A percentile compares a stretch with the other conserved stretches of the same genome.
phyloP scores from a whole-genome alignment of 805 yeast genomes.

The Isabelozyma heimii region DNA sequence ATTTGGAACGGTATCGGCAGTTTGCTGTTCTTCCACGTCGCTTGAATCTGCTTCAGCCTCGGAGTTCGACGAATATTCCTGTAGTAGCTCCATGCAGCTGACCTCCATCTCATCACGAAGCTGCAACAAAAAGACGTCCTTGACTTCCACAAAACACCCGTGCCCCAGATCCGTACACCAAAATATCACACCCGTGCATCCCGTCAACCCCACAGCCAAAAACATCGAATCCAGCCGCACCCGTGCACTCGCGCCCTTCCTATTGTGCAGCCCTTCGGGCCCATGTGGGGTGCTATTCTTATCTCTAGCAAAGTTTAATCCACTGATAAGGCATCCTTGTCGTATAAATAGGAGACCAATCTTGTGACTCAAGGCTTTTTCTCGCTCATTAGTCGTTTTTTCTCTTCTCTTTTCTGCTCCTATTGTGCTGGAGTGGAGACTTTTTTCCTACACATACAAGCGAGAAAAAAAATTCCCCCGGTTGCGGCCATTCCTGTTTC shows the following conservation, averaged over 20 bases:
- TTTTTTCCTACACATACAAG: not conserved
- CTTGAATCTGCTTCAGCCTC: constrained; percentile 3
- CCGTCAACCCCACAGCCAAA: too few species aligned
- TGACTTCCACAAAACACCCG: not conserved
- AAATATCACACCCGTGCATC: not conserved
- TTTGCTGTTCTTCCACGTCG: not conserved
- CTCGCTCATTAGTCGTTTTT: too few species aligned
- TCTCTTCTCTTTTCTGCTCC: not conserved
- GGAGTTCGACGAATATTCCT: constrained; percentile 4
- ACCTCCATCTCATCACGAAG: not conserved
- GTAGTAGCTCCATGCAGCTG: constrained; percentile 4
- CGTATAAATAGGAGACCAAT: too few species aligned
- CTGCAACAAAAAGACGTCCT: not conserved
- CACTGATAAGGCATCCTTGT: too few species aligned
- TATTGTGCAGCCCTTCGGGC: too few species aligned
- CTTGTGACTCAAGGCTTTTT: too few species aligned
- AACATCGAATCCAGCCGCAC: not conserved
- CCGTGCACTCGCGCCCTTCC: not conserved
- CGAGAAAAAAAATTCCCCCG: not conserved
- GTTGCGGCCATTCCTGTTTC: not conserved
- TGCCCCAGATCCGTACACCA: not conserved
- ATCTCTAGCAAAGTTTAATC: too few species aligned
- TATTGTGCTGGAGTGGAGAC: not conserved
- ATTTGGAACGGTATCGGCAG: not conserved
- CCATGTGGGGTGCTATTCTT: too few species aligned